These are phyloP conservation scores for Albifimbria verrucaria DNA, from an alignment of 2,329 filamentous ascomycete species.

Conservation along the genomic window DNA sequence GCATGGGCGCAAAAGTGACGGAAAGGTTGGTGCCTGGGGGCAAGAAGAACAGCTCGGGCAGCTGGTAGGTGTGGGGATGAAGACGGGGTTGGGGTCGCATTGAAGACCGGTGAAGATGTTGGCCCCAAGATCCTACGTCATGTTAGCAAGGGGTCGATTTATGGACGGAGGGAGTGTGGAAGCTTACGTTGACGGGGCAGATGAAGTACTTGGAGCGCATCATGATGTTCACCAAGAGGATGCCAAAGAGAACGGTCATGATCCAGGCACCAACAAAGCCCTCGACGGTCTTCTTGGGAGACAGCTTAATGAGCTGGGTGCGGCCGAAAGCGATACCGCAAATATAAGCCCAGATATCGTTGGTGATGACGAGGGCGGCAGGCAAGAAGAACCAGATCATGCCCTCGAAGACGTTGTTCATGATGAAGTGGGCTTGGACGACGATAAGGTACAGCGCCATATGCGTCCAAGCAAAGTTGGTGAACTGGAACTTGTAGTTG, in stretches of 20 bases:
- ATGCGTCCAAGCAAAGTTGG: conserved; percentile 98
- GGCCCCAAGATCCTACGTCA: conserved; percentile 73
- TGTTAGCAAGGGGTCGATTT: neutral
- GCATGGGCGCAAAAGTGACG: conserved; percentile 79
- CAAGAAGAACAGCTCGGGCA: conserved; percentile 71
- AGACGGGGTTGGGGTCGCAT: conserved; percentile 89
- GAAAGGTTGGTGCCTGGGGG: conserved; percentile 57
- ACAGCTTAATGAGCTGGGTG: conserved; percentile 95
- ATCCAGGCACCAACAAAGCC: conserved; percentile 96
- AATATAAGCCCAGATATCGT: conserved; percentile 97
- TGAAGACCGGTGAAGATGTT: conserved; percentile 89
- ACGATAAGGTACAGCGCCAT: conserved; percentile 99
- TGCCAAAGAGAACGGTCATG: conserved; percentile 85
- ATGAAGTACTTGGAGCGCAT: conserved; percentile 96
- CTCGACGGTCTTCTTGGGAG: conserved; percentile 98
- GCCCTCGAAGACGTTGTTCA: conserved; percentile 99
- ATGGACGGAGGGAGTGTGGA: neutral
- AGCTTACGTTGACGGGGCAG: conserved; percentile 83
- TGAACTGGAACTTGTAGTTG: conserved; percentile 98
- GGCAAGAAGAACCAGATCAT: conserved; percentile 99
- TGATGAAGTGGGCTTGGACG: conserved; percentile 97
- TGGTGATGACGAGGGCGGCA: conserved; percentile 91
- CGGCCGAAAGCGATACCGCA: conserved; percentile 96
- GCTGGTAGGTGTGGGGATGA: conserved; percentile 73
- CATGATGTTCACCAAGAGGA: conserved; percentile 77